Evolutionary conservation across 1,139 yeast species (phyloP).

Genomic region (Zhuliangozyma parablackwelliae): DNA sequence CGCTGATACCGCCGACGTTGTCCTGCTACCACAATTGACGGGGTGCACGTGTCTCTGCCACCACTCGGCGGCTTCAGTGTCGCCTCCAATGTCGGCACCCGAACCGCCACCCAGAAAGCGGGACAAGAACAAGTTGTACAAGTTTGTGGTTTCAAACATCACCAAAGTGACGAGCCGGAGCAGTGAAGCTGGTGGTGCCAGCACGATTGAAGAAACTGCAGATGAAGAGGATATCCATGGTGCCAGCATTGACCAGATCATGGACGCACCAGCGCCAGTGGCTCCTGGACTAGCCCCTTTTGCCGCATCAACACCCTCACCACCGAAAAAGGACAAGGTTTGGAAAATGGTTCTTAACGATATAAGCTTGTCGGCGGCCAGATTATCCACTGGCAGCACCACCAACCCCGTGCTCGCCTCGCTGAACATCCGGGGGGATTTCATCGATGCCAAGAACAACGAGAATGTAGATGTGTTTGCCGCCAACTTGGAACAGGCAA

Average conservation of each 20-base stretch:
- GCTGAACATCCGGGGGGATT: constrained; percentile 12
- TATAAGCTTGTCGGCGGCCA: constrained; percentile 48
- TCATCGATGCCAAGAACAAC: constrained; percentile 10
- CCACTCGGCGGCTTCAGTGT: background rate
- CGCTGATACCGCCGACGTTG: constrained; percentile 2
- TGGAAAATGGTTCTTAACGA: constrained; percentile 46
- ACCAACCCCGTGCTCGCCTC: constrained; percentile 12
- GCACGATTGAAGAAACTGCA: background rate
- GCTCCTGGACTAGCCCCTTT: too few species aligned
- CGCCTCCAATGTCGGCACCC: constrained; percentile 1
- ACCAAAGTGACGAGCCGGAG: constrained; percentile 4
- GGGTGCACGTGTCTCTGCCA: constrained; percentile 7
- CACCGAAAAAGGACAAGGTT: constrained; percentile 5
- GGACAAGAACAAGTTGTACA: constrained; percentile 6
- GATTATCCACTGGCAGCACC: constrained; percentile 42
- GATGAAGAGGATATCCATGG: too few species aligned
- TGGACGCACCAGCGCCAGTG: too few species aligned
- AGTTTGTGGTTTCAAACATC: constrained; percentile 6
- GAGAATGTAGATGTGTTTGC: constrained; percentile 12
- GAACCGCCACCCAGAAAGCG: constrained; percentile 1
- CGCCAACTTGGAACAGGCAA: constrained; percentile 9
- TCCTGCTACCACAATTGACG: background rate
- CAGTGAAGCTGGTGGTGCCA: constrained; percentile 1
- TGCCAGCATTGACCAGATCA: too few species aligned
- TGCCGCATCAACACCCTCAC: too few species aligned